Base-by-base conservation (phyloP, 2,329 filamentous ascomycete species). In the Ascochyta fabae region DNA sequence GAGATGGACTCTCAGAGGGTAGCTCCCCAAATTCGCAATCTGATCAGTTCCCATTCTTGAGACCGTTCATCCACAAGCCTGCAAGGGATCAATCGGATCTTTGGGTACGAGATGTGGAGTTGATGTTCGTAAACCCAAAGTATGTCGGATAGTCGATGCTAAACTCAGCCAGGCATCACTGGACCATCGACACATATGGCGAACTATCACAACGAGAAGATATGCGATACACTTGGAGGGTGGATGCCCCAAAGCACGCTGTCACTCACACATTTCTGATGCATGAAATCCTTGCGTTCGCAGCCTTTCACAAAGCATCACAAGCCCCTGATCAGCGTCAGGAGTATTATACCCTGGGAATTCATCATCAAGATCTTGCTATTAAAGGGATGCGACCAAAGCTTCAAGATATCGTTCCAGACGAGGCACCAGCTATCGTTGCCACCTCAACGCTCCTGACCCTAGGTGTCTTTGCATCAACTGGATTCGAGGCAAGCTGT, bases 241-340 rank as follows among this genome's bases (percentile, higher is more conserved):
- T 72, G 9, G 59, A 65, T 2, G 67, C 74, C 15, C 74, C 77
- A 1, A 66, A 70, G 39, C 61, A 76, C 41, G 77, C 76, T 26
- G 62, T 72, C 7, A 48, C 57, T 2, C 66, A 76, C 36, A 58
- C 60, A 0, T 79, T 76, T 36, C 60, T 80, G 0, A 70, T 80
- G 59, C 74, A 80, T 51, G 74, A 77, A 10, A 67, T 80, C 3
- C 60, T 80, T 10, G 76, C 78, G 6, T 72, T 76, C 29, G 67
- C 78, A 0, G 75, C 78, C 13, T 65, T 76, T 15, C 74, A 78
- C 50, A 68, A 75, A 40, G 75, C 71, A 4, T 64, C 71, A 40
- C 52, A 70, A n/a, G 50, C 71, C 7, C 66, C 60, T 2, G 67
- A 68, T 2, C 56, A 67, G 44, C 57, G 64, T 27, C 42, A 48